Conservation (phyloP, 148 eudicot species). For the Silene conica region DNA sequence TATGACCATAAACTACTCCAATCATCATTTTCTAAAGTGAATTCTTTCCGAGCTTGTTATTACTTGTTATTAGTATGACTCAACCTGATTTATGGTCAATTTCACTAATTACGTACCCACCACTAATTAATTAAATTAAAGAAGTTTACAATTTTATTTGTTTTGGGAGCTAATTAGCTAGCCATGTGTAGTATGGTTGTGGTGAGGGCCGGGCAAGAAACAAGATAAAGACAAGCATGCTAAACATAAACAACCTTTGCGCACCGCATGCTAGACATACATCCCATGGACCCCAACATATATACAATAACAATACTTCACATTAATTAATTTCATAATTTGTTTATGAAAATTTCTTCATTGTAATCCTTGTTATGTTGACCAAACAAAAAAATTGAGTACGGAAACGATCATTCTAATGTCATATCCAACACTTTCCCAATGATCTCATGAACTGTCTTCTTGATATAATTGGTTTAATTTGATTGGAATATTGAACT, state of each 20-base stretch:
- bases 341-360: no score
- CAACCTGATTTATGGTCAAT: not conserved
- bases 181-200: not conserved
- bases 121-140: not conserved
- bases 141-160: not conserved
- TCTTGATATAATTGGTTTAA: no score
- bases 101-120: not conserved
- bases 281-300: constrained; percentile 38
- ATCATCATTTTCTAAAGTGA: no score
- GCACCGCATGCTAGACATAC: constrained; percentile 72
- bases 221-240: constrained; percentile 55
- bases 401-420: not conserved
- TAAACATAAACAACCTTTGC: constrained; percentile 37
- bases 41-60: not conserved
- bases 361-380: not conserved
- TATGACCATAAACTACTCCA: no score
- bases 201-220: not conserved
- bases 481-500: no score
- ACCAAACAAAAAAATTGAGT: not conserved
- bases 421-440: not conserved
- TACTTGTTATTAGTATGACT: not conserved
- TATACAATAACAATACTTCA: no score
- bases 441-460: not conserved
- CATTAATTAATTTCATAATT: not conserved
- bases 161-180: no score